Conservation (phyloP, 768 basidiomycete genomes). For the Mycena venus region DNA sequence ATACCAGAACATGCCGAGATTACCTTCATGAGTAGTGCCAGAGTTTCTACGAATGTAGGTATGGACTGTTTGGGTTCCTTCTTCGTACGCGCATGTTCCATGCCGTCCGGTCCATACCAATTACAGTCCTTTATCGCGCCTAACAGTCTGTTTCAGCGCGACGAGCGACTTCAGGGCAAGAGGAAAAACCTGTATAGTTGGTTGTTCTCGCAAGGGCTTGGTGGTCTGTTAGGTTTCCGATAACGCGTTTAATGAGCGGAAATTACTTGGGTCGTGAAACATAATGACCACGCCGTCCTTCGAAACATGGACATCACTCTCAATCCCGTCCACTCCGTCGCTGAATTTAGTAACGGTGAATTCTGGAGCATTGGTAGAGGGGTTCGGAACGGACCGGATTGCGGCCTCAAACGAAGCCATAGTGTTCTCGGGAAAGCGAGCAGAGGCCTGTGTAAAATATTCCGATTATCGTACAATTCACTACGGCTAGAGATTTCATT, state of each 20-base stretch:
- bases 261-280: slow-evolving; percentile 78
- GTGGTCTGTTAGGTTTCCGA: slow-evolving; percentile 27
- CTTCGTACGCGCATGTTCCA: slow-evolving; percentile 72
- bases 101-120: slow-evolving; percentile 59
- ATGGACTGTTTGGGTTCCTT: slow-evolving; percentile 74
- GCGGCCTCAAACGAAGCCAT: slow-evolving; percentile 80
- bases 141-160: slow-evolving; percentile 33
- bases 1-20: slow-evolving; percentile 12
- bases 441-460: slow-evolving; percentile 64
- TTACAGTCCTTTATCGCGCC: slow-evolving; percentile 64
- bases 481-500: not conserved
- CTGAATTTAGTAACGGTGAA: not conserved
- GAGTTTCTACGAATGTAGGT: slow-evolving; percentile 76
- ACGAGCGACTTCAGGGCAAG: not conserved
- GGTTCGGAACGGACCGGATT: slow-evolving; percentile 49
- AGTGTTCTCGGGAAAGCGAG: slow-evolving; percentile 78
- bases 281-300: slow-evolving; percentile 74
- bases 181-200: slow-evolving; percentile 53
- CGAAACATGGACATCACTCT: slow-evolving; percentile 76
- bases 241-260: slow-evolving; percentile 14
- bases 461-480: not conserved
- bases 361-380: not conserved
- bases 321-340: slow-evolving; percentile 31
- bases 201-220: slow-evolving; percentile 72
- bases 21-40: slow-evolving; percentile 70